Base-by-base conservation (phyloP, 371 early-diverging fungal genomes). In the Lichtheimia ornata region DNA sequence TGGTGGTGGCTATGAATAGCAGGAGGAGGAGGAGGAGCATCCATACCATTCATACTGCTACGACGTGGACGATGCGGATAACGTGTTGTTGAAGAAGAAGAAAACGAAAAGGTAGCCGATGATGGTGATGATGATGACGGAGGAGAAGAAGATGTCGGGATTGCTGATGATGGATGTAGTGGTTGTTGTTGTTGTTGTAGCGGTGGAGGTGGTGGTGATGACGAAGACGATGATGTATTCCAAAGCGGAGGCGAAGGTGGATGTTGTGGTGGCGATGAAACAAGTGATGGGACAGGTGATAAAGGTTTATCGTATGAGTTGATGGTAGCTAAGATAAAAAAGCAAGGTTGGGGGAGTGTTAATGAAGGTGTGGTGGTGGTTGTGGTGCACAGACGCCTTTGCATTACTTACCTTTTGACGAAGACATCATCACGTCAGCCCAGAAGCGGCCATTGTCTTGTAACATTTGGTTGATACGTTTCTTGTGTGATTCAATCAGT, bases 381-480 rank as follows among this genome's bases (percentile, higher is more conserved):
- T n/a, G n/a, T n/a, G n/a, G n/a, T n/a, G n/a, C n/a, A 45, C 27
- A 17, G 17, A 55, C 13, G 30, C 35, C 11, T 20, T 17, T 42
- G 50, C 35, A 35, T 50, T 53, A 13, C 25, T 14, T 62, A 64
- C 65, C 61, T 65, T 59, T 59, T 18, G 61, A 60, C 28, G 45
- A 65, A 24, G 66, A 20, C 40, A 52, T 53, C 66, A 67, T 71
- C 41, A 75, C 64, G 50, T 71, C 72, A 13, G 70, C 56, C 75
- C 75, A 75, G 56, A 71, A 69, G 4, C 65, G 66, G 7, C 75
- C 69, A 59, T 75, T 75, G 27, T 61, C 57, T 53, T 71, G 69
- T 14, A 75, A 62, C 75, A 71, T 71, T 50, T 65, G 63, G 55
- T 67, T 55, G 49, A 75, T 70, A 30, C 75, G 55, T 50, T 59